Conservation (phyloP, 805 yeast species). For the Wickerhamomyces hampshirensis region DNA sequence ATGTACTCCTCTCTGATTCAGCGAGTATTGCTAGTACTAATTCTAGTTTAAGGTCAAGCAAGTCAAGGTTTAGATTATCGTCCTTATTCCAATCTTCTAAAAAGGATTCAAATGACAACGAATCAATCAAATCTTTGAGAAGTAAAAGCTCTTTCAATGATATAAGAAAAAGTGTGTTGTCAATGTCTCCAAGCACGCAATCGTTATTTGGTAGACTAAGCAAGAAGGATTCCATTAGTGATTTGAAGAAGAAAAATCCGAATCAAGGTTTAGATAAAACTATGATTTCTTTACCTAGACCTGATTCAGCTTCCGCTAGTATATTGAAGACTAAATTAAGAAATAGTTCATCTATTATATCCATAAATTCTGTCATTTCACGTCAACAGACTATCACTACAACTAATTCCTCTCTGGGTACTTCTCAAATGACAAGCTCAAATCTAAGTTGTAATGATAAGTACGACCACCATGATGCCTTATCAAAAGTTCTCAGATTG, state of each 20-base stretch:
- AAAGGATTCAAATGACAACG: slow-evolving; percentile 16
- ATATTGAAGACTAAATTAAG: slow-evolving; percentile 49
- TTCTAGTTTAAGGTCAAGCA: slow-evolving; percentile 19
- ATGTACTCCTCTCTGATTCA: slow-evolving; percentile 11
- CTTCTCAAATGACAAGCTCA: slow-evolving; percentile 1
- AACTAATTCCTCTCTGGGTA: slow-evolving; percentile 3
- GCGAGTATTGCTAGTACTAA: slow-evolving; percentile 14
- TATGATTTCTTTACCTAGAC: slow-evolving; percentile 52
- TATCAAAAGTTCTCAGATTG: slow-evolving; percentile 29
- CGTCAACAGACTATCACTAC: slow-evolving; percentile 15
- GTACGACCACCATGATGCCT: not conserved
- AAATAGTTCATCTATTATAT: slow-evolving; percentile 44
- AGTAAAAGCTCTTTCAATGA: slow-evolving; percentile 23
- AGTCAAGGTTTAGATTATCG: slow-evolving; percentile 24
- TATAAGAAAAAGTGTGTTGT: slow-evolving; percentile 27
- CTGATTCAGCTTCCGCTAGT: slow-evolving; percentile 50
- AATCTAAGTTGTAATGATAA: too few relatives aligned
- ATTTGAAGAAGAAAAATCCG: slow-evolving; percentile 16
- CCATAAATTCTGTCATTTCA: slow-evolving; percentile 29
- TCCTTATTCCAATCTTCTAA: slow-evolving; percentile 20
- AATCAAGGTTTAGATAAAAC: slow-evolving; percentile 24
- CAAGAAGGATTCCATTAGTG: slow-evolving; percentile 21
- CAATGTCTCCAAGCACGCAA: slow-evolving; percentile 20
- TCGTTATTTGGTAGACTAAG: slow-evolving; percentile 17
- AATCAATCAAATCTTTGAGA: slow-evolving; percentile 23